phyloP scores from a whole-genome alignment of 345 rosid species.

The Tarenaya hassleriana region DNA sequence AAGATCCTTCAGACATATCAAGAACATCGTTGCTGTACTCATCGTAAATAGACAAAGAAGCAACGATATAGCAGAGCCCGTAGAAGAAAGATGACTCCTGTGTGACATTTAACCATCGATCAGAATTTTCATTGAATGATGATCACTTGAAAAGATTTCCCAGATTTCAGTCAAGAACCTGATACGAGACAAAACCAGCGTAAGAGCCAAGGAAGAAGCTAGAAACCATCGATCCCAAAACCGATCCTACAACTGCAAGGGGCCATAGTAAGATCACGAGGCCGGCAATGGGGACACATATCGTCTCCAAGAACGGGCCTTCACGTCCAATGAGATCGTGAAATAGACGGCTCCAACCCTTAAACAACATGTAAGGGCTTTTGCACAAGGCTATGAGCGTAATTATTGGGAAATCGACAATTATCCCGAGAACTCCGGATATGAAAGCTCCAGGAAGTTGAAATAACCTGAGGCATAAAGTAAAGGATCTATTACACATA shows the following conservation, averaged over 20 bases:
- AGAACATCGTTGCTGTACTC: constrained; percentile 90
- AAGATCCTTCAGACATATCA: constrained; percentile 90
- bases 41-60: constrained; percentile 77
- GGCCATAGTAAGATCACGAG: constrained; percentile 96
- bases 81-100: constrained; percentile 79
- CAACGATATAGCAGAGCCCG: constrained; percentile 73
- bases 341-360: constrained; percentile 92
- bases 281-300: constrained; percentile 96
- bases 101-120: background rate
- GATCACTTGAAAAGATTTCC: too few species aligned
- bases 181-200: constrained; percentile 77
- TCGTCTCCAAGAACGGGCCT: constrained; percentile 96
- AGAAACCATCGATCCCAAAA: constrained; percentile 62
- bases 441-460: constrained; percentile 66
- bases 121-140: too few species aligned
- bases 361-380: constrained; percentile 88
- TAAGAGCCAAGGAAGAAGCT: constrained; percentile 83
- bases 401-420: constrained; percentile 62
- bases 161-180: constrained; percentile 20
- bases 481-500: background rate
- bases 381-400: constrained; percentile 68
- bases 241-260: constrained; percentile 81
- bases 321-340: constrained; percentile 90
- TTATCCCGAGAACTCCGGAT: constrained; percentile 53
- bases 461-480: constrained; percentile 49